These are phyloP conservation scores for Cladorrhinum samala DNA, from an alignment of 495 filamentous ascomycete species.

Conservation along the genomic window DNA sequence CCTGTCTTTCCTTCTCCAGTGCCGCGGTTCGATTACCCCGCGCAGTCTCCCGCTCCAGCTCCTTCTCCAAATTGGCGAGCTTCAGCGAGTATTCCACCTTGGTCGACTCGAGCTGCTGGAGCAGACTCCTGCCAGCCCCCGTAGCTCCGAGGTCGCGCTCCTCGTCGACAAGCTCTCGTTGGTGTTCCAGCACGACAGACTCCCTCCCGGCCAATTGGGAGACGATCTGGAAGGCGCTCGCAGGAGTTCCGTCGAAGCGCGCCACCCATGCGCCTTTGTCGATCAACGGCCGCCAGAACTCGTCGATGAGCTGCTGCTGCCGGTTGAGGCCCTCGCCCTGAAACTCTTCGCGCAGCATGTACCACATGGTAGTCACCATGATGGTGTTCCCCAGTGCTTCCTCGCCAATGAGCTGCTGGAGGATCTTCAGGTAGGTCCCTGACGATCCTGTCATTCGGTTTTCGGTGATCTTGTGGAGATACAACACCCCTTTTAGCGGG, in stretches of 20 bases:
- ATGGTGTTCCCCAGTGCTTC: constrained; percentile 24
- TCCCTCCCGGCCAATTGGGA: background rate
- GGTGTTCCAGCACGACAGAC: background rate
- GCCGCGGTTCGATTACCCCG: background rate
- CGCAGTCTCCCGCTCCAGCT: background rate
- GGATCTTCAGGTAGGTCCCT: constrained; percentile 25
- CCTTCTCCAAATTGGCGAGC: background rate
- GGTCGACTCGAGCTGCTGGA: background rate
- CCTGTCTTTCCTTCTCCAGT: background rate
- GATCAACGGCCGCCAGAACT: constrained; percentile 22
- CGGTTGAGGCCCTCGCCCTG: constrained; percentile 8
- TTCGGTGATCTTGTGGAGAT: constrained; percentile 36
- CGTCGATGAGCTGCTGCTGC: constrained; percentile 27
- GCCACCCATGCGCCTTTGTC: background rate
- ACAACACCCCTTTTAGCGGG: constrained; percentile 31
- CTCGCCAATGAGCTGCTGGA: constrained; percentile 31
- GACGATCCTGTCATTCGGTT: constrained; percentile 27
- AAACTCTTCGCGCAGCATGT: constrained; percentile 10
- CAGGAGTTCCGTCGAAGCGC: background rate
- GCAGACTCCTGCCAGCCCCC: background rate
- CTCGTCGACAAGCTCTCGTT: background rate
- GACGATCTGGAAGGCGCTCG: background rate
- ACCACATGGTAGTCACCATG: constrained; percentile 40
- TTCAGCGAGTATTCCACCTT: background rate
- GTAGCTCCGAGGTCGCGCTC: background rate